Evolutionary conservation across 768 basidiomycete genomes (phyloP).

Genomic region (Pisolithus marmoratus): DNA sequence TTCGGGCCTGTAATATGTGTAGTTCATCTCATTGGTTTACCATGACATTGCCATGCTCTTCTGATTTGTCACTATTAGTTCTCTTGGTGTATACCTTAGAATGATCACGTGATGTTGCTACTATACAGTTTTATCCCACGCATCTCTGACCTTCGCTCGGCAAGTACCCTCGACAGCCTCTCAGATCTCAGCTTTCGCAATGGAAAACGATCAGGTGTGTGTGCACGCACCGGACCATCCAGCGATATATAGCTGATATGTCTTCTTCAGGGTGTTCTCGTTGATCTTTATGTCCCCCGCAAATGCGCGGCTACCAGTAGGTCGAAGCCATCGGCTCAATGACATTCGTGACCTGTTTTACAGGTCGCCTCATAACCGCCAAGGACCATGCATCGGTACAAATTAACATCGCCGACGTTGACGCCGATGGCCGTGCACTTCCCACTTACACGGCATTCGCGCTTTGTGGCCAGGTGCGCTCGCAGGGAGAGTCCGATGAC

Average conservation of each 20-base stretch:
- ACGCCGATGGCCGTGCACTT: conserved; percentile 77
- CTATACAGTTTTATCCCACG: conserved; percentile 32
- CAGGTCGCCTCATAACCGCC: conserved; percentile 96
- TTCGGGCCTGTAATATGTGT: too few species aligned
- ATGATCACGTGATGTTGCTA: not conserved
- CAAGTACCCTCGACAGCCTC: not conserved
- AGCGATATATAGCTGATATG: conserved; percentile 1
- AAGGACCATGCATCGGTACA: conserved; percentile 99
- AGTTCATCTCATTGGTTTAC: too few species aligned
- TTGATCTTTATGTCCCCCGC: conserved; percentile 99
- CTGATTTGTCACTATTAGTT: too few species aligned
- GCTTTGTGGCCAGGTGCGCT: conserved; percentile 89
- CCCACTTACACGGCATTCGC: conserved; percentile 86
- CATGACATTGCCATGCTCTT: too few species aligned
- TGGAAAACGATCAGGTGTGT: conserved; percentile 90
- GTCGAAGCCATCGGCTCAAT: conserved; percentile 28
- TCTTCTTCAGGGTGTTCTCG: conserved; percentile 77
- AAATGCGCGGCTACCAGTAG: conserved; percentile 97
- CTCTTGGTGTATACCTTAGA: too few species aligned
- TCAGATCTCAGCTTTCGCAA: conserved; percentile 29
- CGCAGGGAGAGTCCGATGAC: conserved; percentile 95
- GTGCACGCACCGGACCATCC: not conserved
- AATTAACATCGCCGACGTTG: conserved; percentile 91
- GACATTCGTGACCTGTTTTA: conserved; percentile 2
- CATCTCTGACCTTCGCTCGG: too few species aligned